Base-by-base conservation (phyloP, 2,329 filamentous ascomycete genomes). In the Calonectria pseudoturangicola region DNA sequence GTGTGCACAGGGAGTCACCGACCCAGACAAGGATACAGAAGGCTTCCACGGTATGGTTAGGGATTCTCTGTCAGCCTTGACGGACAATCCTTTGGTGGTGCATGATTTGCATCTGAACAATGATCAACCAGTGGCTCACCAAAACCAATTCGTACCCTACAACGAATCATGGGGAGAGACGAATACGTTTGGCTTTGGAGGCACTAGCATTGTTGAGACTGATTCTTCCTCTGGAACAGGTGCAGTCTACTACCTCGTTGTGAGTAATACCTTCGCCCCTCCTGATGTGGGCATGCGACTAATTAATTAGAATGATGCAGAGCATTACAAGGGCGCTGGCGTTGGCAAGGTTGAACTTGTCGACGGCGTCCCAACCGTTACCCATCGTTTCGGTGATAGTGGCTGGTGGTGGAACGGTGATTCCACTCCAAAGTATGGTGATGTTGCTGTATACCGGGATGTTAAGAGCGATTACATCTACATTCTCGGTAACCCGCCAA, bases 31-130 rank as follows among this genome's bases (percentile, higher is more conserved):
- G 5, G 81, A 84, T 30, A 72, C 76, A 2, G 73, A 79, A 0
- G 83, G 83, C 0, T 86, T 86, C 51, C 82, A 86, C 30, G 85
- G 84, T 27, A 84, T 85, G 81, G 85, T 86, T 1, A 79, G 85
- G 9, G 82, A 86, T 68, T 78, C 84, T 4, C 72, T 85, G 6
- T 85, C 84, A 1, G 76, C 76, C 2, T 70, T 82, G 68, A 85
- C 82, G 0, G 77, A 83, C 21, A 77, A 85, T 67, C 82, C 84
- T 2, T 77, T 86, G 2, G 70, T 82, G 0, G 83, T 85, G 1
- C 75, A 82, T 7, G 83, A 85, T 54, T 63, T 86, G 39, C 79
- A 85, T 70, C 69, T 86, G 0, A 84, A 84, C 18, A 62, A 75
- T 0, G 83, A 85, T 5, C 58, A 75, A 4, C 74, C 75, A 0